Conservation (phyloP, 495 filamentous ascomycete genomes). For the Penicillium argentinense region DNA sequence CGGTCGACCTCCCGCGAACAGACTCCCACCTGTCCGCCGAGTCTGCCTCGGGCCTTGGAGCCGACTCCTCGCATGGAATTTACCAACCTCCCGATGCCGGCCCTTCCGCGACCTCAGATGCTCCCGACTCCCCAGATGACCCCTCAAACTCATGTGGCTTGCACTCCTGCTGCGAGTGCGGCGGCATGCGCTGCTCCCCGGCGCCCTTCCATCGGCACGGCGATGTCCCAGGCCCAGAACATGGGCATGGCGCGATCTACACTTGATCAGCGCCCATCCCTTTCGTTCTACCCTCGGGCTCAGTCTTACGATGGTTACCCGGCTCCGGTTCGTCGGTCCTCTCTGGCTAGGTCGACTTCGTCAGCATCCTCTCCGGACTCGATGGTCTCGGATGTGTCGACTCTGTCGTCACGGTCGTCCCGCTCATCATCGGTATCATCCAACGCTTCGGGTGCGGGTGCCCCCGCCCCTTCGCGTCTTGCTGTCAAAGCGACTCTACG, state of each 20-base stretch:
- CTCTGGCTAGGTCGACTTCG: conserved; percentile 73
- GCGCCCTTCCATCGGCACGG: conserved; percentile 71
- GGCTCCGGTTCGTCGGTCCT: conserved; percentile 64
- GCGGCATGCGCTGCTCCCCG: conserved; percentile 49
- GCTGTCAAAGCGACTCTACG: conserved; percentile 83
- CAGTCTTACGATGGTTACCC: conserved; percentile 47
- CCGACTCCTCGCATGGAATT: conserved; percentile 42
- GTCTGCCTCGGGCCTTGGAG: conserved; percentile 59
- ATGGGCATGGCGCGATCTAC: conserved; percentile 64
- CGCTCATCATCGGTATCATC: conserved; percentile 74
- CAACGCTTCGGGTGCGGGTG: conserved; percentile 63
- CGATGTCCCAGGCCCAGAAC: conserved; percentile 75
- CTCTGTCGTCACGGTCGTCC: conserved; percentile 59
- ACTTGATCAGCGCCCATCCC: conserved; percentile 48
- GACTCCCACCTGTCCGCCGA: conserved; percentile 44
- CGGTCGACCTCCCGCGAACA: conserved; percentile 35
- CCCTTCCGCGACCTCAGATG: conserved; percentile 60
- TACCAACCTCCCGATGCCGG: conserved; percentile 42
- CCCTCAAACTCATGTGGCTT: conserved; percentile 69
- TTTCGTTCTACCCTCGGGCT: conserved; percentile 55
- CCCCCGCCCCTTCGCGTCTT: conserved; percentile 63
- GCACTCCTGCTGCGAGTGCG: conserved; percentile 90
- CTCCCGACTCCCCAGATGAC: conserved; percentile 80
- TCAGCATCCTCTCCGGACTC: conserved; percentile 84
- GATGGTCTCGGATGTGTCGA: conserved; percentile 81